Base-by-base conservation (phyloP, 805 yeast species). In the Schwanniomyces pseudopolymorphus region DNA sequence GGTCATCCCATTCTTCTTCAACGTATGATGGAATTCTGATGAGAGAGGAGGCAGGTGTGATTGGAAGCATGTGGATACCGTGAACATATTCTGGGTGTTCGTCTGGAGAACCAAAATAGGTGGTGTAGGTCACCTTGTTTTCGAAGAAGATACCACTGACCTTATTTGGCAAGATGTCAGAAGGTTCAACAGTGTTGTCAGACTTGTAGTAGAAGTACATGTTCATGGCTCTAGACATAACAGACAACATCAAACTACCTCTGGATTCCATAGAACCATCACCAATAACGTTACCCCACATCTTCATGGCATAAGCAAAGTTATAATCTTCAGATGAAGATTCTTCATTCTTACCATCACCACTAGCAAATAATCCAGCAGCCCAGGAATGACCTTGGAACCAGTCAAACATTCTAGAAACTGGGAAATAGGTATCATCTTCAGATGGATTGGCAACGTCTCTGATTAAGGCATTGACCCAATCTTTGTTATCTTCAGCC, bases 301-400 rank as follows among this genome's bases (percentile, higher is more conserved):
- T 64, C 56, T 82, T 83, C 70, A 84, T 70, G 11, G 85, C 89
- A 58, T 83, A 84, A 3, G 81, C 74, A 43, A 85, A 83, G 59
- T 86, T 84, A 52, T 84, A 84, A 60, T 86, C 91, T 63, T 86
- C 91, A 8, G 87, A 80, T 21, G 82, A 76, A 0, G 88, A 81
- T 62, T 86, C 91, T 64, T 86, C 83, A 61, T 85, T 86, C 53
- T 83, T 81, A 39, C 92, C 91, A 60, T 86, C 91, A 8, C 85
- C 87, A 55, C 82, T 72, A 26, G 78, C 75, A 55, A 79, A 83
- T 22, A 85, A 69, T 3, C 92, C 91, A 54, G 82, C 81, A 0
- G 91, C 91, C 84, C 87, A 85, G 0, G 90, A 84, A 58, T 86
- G 90, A 1, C 91, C 91, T 49, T 78, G 77, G 60, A 67, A 86